Evolutionary conservation across 2,329 filamentous ascomycete genomes (phyloP).

Genomic region (Aspergillus intermedius): DNA sequence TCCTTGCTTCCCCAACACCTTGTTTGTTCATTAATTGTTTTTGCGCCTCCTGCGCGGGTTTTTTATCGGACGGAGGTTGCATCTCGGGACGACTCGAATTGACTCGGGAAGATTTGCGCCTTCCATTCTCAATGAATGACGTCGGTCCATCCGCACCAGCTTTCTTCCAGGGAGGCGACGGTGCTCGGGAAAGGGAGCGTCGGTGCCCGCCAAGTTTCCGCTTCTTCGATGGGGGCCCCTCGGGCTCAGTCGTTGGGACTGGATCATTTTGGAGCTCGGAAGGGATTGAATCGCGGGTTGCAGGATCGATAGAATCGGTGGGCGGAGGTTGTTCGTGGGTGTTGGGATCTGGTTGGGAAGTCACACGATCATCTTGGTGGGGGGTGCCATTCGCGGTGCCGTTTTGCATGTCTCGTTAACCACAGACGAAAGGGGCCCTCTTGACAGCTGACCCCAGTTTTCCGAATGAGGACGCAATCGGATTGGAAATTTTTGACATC

Average conservation of each 20-base stretch:
- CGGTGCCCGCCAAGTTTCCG: constrained; percentile 36
- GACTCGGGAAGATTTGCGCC: constrained; percentile 55
- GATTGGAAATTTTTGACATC: constrained; percentile 32
- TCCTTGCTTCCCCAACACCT: constrained; percentile 17
- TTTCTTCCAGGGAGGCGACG: constrained; percentile 90
- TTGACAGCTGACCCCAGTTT: constrained; percentile 39
- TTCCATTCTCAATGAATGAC: constrained; percentile 62
- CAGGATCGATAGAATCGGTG: constrained; percentile 17
- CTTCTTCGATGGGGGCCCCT: constrained; percentile 41
- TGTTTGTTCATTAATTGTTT: constrained; percentile 28
- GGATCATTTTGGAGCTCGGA: constrained; percentile 25
- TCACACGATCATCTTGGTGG: constrained; percentile 35
- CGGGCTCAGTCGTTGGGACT: constrained; percentile 20
- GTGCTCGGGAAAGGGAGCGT: constrained; percentile 35
- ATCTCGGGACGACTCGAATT: constrained; percentile 42
- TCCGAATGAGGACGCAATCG: constrained; percentile 36
- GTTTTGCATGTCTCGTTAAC: constrained; percentile 43
- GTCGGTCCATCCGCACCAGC: constrained; percentile 79
- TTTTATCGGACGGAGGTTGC: constrained; percentile 42
- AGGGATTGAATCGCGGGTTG: constrained; percentile 18
- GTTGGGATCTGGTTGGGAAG: constrained; percentile 21
- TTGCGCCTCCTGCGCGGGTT: constrained; percentile 39
- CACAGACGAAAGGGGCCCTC: constrained; percentile 37
- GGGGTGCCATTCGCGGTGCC: constrained; percentile 36
- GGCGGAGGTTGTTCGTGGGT: constrained; percentile 14